phyloP scores from a whole-genome alignment of 169 alveolate genomes.

The Theileria annulata region DNA sequence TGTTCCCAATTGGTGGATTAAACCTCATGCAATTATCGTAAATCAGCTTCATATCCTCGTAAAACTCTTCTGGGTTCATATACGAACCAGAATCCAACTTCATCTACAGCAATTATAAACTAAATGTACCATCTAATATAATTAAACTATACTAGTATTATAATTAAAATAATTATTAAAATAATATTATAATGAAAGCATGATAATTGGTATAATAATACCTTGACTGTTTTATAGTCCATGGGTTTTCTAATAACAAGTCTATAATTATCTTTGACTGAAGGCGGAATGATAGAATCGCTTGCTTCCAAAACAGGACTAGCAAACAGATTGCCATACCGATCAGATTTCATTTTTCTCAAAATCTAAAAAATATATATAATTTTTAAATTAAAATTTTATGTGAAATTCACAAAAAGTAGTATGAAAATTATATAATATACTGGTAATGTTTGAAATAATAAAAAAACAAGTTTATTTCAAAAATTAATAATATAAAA shows the following conservation, averaged over 20 bases:
- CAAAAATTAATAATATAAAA: constrained; percentile 2
- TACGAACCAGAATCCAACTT: constrained; percentile 37
- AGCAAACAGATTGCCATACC: constrained; percentile 58
- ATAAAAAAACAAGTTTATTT: neutral
- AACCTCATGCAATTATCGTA: constrained; percentile 66
- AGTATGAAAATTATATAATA: neutral
- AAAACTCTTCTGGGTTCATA: constrained; percentile 49
- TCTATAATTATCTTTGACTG: constrained; percentile 54
- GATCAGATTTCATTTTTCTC: constrained; percentile 62
- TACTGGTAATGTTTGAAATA: neutral
- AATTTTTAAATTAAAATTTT: neutral
- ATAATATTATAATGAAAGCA: too few species aligned
- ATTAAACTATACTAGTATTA: neutral
- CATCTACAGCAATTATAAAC: neutral
- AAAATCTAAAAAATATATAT: constrained; percentile 32
- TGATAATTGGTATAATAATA: neutral
- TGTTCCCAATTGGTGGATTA: constrained; percentile 60
- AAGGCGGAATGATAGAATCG: constrained; percentile 63
- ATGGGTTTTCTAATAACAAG: constrained; percentile 48
- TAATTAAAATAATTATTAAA: neutral
- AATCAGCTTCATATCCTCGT: constrained; percentile 58
- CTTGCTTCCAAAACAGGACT: constrained; percentile 63
- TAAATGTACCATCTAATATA: neutral
- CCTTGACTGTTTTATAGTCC: constrained; percentile 66
- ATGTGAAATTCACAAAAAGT: constrained; percentile 1